phyloP scores from a whole-genome alignment of 2,329 filamentous ascomycete species.

The Paramyrothecium sp. region DNA sequence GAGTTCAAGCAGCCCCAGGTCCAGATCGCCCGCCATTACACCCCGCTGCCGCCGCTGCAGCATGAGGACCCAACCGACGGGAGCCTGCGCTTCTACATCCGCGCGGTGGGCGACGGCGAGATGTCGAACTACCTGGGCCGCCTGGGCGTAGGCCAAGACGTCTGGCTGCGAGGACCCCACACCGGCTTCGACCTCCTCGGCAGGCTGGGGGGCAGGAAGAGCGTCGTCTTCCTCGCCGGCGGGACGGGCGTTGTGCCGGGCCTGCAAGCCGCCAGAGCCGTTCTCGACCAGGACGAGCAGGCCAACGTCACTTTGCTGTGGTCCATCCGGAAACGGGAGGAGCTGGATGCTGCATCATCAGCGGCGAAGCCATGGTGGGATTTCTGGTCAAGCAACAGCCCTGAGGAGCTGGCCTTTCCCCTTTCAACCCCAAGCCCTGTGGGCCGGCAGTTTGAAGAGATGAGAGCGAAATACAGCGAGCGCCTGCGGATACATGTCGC shows the following conservation, averaged over 20 bases:
- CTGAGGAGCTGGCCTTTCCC: conserved; percentile 15
- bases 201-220: conserved; percentile 25
- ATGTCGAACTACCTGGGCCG: conserved; percentile 78
- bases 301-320: conserved; percentile 70
- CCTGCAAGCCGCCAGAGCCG: conserved; percentile 70
- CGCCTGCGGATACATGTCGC: conserved; percentile 70
- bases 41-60: conserved; percentile 66
- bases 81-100: conserved; percentile 70
- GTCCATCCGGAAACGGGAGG: conserved; percentile 65
- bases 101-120: conserved; percentile 77
- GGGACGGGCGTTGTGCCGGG: conserved; percentile 92
- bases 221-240: conserved; percentile 83
- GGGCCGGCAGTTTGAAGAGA: conserved; percentile 58
- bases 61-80: conserved; percentile 29
- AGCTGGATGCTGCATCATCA: conserved; percentile 35
- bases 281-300: conserved; percentile 41
- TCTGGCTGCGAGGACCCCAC: conserved; percentile 80
- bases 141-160: conserved; percentile 57
- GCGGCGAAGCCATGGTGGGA: conserved; percentile 19
- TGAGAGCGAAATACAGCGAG: conserved; percentile 57
- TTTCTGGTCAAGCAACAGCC: conserved; percentile 15
- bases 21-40: conserved; percentile 90
- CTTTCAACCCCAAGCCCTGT: conserved; percentile 42
- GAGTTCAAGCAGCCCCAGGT: conserved; percentile 93
- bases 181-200: conserved; percentile 57